phyloP scores from a whole-genome alignment of 495 filamentous ascomycete species.

The Neurospora sp. region DNA sequence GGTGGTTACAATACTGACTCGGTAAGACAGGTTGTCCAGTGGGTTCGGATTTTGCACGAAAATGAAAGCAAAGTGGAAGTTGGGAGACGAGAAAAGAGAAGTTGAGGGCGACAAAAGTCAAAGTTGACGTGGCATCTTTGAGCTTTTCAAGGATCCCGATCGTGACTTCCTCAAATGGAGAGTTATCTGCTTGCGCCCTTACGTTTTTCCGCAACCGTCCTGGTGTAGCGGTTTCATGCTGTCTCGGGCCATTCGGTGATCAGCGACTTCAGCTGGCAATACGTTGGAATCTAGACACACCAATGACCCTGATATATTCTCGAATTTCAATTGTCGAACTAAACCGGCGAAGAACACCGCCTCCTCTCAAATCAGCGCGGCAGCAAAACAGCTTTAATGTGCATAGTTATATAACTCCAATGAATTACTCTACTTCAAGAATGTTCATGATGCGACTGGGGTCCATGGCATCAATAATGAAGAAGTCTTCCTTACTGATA shows the following conservation, averaged over 20 bases:
- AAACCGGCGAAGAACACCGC: not conserved
- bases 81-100: not conserved
- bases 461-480: not conserved
- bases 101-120: not conserved
- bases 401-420: not conserved
- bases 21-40: not conserved
- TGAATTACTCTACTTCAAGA: not conserved
- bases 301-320: not conserved
- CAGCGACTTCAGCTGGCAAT: not conserved
- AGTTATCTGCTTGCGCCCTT: not conserved
- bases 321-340: not conserved
- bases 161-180: not conserved
- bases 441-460: too few species aligned
- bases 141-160: not conserved
- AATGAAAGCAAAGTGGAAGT: not conserved
- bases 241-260: too few species aligned
- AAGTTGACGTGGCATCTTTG: not conserved
- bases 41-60: not conserved
- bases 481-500: not conserved
- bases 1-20: not conserved
- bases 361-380: not conserved
- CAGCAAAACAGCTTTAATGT: too few species aligned
- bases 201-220: not conserved
- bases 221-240: not conserved
- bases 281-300: not conserved